Percentiles rank a stretch among this genome's conserved stretches.
phyloP scores from a whole-genome alignment of 2,329 filamentous ascomycete species.

The Diaporthe velutina region DNA sequence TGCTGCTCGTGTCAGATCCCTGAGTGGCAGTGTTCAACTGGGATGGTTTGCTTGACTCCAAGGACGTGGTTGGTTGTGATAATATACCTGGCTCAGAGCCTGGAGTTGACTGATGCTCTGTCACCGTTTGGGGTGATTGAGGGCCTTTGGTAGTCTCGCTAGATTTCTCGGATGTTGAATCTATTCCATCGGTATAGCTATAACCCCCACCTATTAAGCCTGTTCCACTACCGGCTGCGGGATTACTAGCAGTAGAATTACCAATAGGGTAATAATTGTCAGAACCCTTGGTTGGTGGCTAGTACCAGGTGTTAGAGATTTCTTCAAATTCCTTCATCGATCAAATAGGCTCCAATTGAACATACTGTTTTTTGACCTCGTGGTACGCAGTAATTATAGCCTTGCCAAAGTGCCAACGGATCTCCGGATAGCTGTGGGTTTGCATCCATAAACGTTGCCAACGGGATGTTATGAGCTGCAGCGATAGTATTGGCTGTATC shows the following conservation, averaged over 20 bases:
- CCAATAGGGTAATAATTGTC: no score
- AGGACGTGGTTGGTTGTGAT: no score
- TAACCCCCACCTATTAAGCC: background rate
- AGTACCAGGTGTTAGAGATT: background rate
- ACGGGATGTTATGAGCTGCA: background rate
- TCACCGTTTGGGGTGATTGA: no score
- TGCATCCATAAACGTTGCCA: background rate
- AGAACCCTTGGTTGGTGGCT: background rate
- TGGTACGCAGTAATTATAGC: background rate
- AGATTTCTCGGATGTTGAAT: background rate
- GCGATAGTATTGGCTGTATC: background rate
- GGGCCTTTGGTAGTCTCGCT: no score
- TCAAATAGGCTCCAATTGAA: accelerated
- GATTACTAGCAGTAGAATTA: no score
- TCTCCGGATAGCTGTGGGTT: background rate
- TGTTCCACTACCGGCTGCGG: no score
- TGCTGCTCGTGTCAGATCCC: no score
- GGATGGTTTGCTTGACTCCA: no score
- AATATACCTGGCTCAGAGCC: no score
- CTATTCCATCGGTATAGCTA: background rate
- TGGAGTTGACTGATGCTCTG: no score
- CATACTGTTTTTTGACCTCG: background rate
- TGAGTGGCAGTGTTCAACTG: no score
- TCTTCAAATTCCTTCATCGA: accelerated
- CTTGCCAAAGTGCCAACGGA: background rate